These are phyloP conservation scores for Physcomitrellopsis africana DNA, from an alignment of 225 moss, liverwort and hornwort species.

Conservation along the genomic window DNA sequence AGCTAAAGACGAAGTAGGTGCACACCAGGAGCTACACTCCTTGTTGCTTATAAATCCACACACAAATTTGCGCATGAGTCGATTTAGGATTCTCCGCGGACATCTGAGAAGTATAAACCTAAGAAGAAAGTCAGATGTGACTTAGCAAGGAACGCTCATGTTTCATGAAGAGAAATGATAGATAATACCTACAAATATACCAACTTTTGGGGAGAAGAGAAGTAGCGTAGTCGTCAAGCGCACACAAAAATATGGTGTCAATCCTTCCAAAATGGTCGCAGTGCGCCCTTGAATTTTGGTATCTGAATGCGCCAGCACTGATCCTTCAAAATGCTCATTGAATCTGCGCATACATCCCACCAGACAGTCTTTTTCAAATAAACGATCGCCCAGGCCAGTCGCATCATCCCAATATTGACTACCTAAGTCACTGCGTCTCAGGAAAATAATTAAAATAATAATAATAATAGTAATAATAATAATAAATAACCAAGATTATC, in stretches of 20 bases:
- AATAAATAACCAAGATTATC: too few relatives aligned
- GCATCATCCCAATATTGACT: slow-evolving; percentile 1
- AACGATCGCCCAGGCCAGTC: not conserved
- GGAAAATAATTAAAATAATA: too few relatives aligned
- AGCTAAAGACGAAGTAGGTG: too few relatives aligned
- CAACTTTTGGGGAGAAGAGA: slow-evolving; percentile 80
- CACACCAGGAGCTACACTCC: too few relatives aligned
- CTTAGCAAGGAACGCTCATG: not conserved
- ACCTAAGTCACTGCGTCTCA: not conserved
- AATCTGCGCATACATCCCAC: slow-evolving; percentile 51
- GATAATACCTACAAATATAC: slow-evolving; percentile 82
- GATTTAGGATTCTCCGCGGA: not conserved
- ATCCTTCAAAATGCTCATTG: slow-evolving; percentile 88
- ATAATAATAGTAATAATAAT: too few relatives aligned
- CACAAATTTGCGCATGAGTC: not conserved
- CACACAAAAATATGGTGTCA: slow-evolving; percentile 83
- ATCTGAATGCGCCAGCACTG: slow-evolving; percentile 72
- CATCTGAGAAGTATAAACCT: not conserved
- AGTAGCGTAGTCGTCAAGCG: slow-evolving; percentile 79
- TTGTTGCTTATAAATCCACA: not conserved
- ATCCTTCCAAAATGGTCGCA: slow-evolving; percentile 72
- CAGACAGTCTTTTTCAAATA: not conserved
- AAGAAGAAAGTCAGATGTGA: not conserved
- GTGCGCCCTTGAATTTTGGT: slow-evolving; percentile 65
- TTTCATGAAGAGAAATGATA: slow-evolving; percentile 24